These are phyloP conservation scores for Macadamia integrifolia DNA, from an alignment of 164 flowering plant species.

Conservation along the genomic window DNA sequence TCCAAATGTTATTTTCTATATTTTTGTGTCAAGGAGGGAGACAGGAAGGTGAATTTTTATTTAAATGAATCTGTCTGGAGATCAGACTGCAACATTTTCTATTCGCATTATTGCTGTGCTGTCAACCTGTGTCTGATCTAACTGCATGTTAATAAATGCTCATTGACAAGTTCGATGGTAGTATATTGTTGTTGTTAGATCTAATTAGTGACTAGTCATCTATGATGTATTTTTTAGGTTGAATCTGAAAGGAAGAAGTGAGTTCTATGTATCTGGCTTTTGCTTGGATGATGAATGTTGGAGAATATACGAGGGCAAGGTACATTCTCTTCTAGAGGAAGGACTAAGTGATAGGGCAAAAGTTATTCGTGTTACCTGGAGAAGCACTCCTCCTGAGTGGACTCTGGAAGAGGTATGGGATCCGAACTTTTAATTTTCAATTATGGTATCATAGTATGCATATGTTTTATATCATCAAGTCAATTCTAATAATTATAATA, in stretches of 20 bases:
- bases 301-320: conserved; percentile 81
- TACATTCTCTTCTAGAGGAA: conserved; percentile 47
- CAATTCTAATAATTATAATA: conserved; percentile 3
- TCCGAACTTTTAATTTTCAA: background rate
- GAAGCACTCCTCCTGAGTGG: conserved; percentile 35
- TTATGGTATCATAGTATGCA: background rate
- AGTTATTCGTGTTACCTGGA: conserved; percentile 71
- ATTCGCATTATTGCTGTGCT: too few species aligned
- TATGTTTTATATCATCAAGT: background rate
- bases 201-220: background rate
- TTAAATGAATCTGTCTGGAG: too few species aligned
- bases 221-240: conserved; percentile 37
- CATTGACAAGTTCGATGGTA: too few species aligned
- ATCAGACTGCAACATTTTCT: too few species aligned
- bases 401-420: conserved; percentile 55
- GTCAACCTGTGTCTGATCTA: too few species aligned
- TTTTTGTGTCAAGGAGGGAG: too few species aligned
- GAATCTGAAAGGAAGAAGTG: conserved; percentile 49
- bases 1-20: too few species aligned
- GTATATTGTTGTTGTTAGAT: background rate
- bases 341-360: conserved; percentile 75
- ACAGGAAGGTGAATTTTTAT: too few species aligned
- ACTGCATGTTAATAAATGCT: too few species aligned
- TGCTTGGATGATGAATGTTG: conserved; percentile 91
- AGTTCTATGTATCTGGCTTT: conserved; percentile 52